A percentile compares a stretch with the other conserved stretches of the same genome.
phyloP scores from a whole-genome alignment of 768 basidiomycete genomes.

The Lentinula lateritia region DNA sequence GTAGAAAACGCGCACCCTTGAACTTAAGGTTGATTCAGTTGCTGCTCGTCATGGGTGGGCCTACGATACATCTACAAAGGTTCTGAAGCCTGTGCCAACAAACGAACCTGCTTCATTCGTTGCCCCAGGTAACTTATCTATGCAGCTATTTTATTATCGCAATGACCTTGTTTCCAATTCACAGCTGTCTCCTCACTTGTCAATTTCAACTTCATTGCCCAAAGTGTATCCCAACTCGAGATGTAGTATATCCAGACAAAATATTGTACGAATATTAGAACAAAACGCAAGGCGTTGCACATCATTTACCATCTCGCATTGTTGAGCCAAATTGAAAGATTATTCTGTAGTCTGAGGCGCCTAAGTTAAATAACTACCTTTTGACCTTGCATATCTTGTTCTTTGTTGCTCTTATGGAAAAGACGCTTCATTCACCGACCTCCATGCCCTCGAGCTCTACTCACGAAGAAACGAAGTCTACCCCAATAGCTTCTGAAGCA shows the following conservation, averaged over 20 bases:
- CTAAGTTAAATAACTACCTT: background rate
- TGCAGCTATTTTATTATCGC: background rate
- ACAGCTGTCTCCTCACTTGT: slow-evolving; percentile 39
- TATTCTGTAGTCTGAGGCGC: too few relatives aligned
- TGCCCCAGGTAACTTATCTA: slow-evolving; percentile 10
- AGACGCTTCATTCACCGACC: background rate
- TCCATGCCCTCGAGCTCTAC: background rate
- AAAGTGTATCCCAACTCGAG: slow-evolving; percentile 50
- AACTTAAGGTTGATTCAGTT: slow-evolving; percentile 22
- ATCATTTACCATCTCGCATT: too few relatives aligned
- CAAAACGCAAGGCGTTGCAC: too few relatives aligned
- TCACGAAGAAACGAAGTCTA: background rate
- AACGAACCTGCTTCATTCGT: background rate
- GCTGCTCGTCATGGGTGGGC: slow-evolving; percentile 43
- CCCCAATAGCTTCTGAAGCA: background rate
- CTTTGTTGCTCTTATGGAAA: background rate
- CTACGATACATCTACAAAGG: slow-evolving; percentile 40
- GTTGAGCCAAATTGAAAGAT: too few relatives aligned
- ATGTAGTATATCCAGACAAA: background rate
- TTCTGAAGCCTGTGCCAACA: slow-evolving; percentile 32
- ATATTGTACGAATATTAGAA: background rate
- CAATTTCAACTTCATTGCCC: slow-evolving; percentile 45
- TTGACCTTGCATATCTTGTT: background rate
- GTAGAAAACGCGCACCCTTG: background rate
- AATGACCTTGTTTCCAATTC: background rate